Evolutionary conservation across 352 stramenopile genomes (phyloP).

Genomic region (Pythium coloratum): DNA sequence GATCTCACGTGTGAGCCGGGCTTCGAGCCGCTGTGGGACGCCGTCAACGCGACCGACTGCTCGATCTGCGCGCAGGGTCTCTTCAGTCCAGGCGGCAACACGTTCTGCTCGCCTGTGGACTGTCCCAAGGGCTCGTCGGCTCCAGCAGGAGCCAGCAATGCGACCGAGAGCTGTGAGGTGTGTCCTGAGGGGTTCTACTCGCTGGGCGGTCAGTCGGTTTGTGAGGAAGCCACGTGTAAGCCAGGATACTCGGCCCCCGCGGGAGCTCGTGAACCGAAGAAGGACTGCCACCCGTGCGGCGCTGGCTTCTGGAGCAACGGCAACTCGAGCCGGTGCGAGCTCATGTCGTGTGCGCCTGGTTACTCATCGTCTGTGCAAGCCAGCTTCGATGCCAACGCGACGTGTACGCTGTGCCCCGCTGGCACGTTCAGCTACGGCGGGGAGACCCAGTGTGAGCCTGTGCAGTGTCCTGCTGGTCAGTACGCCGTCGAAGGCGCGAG

Average conservation of each 20-base stretch:
- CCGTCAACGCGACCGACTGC: conserved; percentile 32
- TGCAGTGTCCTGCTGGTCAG: conserved; percentile 33
- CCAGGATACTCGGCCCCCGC: conserved; percentile 32
- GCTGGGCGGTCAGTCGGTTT: conserved; percentile 33
- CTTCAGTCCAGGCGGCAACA: conserved; percentile 33
- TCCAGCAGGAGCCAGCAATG: conserved; percentile 25
- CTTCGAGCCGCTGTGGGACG: conserved; percentile 27
- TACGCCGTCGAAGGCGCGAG: conserved; percentile 33
- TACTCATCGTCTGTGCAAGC: conserved; percentile 28
- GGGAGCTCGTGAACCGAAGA: conserved; percentile 32
- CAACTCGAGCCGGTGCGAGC: conserved; percentile 30
- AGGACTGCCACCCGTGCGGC: conserved; percentile 41
- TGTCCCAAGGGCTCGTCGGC: conserved; percentile 34
- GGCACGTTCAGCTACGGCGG: conserved; percentile 38
- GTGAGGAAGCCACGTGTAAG: conserved; percentile 34
- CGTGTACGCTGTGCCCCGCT: conserved; percentile 32
- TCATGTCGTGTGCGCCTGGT: conserved; percentile 31
- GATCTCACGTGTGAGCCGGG: conserved; percentile 32
- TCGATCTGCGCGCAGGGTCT: conserved; percentile 35
- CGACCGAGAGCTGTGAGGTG: conserved; percentile 28
- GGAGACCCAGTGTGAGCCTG: conserved; percentile 33
- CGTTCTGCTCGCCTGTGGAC: conserved; percentile 32
- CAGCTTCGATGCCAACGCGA: conserved; percentile 31
- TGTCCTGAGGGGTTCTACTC: conserved; percentile 39
- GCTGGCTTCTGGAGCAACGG: conserved; percentile 38